These are phyloP conservation scores for Neurospora sp. DNA, from an alignment of 495 filamentous ascomycete genomes.

Conservation along the genomic window DNA sequence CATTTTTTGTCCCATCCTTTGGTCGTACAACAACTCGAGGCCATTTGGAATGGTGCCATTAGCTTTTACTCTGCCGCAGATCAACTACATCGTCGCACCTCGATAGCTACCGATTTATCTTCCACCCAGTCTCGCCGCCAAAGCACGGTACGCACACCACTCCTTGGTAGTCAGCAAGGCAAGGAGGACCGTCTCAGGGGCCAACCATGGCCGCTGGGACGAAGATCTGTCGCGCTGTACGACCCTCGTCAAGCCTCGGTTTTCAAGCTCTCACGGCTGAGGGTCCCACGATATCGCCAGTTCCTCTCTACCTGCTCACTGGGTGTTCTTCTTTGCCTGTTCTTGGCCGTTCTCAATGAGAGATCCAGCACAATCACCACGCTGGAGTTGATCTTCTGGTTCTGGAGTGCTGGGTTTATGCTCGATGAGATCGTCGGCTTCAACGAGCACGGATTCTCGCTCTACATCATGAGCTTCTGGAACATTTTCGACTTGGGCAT, in stretches of 20 bases:
- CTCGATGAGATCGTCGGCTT: constrained; percentile 90
- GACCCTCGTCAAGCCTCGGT: constrained; percentile 79
- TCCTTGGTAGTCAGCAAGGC: constrained; percentile 29
- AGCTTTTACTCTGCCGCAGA: constrained; percentile 85
- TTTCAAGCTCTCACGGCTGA: constrained; percentile 80
- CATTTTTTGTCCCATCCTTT: constrained; percentile 81
- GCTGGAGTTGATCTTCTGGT: constrained; percentile 83
- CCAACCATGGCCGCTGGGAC: constrained; percentile 26
- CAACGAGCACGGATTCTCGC: constrained; percentile 85
- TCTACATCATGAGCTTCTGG: constrained; percentile 96
- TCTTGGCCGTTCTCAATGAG: constrained; percentile 61
- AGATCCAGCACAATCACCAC: constrained; percentile 66
- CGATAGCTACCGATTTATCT: constrained; percentile 7
- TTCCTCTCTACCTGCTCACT: constrained; percentile 80
- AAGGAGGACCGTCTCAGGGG: constrained; percentile 27
- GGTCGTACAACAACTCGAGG: constrained; percentile 84
- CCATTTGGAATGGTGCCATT: constrained; percentile 90
- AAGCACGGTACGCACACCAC: constrained; percentile 30
- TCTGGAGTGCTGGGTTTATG: constrained; percentile 96
- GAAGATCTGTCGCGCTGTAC: constrained; percentile 78
- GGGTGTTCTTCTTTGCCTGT: constrained; percentile 71
- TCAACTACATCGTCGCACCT: constrained; percentile 54
- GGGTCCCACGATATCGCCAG: constrained; percentile 84
- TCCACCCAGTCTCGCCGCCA: constrained; percentile 20
- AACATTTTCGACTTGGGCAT: constrained; percentile 90